Evolutionary conservation across 805 yeast species (phyloP).

Genomic region (Yarrowia hollandica): DNA sequence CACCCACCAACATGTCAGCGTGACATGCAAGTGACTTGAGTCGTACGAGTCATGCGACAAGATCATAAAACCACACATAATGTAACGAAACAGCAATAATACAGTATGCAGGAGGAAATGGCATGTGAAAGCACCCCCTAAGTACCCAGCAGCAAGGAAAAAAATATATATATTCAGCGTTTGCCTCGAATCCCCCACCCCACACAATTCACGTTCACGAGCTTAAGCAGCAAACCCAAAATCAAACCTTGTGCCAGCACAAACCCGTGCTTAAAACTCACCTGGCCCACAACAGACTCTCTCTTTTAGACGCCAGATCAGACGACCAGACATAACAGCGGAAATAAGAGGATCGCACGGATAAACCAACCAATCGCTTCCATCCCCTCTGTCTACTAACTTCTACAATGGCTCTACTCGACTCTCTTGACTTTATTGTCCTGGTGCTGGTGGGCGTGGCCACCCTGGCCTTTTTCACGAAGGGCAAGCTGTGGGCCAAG

Average conservation of each 20-base stretch:
- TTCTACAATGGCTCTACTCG: slow-evolving; percentile 45
- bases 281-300: slow-evolving; percentile 17
- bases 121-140: too few species aligned
- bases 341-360: background rate
- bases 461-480: slow-evolving; percentile 63
- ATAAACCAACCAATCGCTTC: background rate
- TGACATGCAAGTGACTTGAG: slow-evolving; percentile 12
- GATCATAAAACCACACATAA: too few species aligned
- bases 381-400: background rate
- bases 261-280: slow-evolving; percentile 17
- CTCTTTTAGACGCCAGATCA: slow-evolving; percentile 19
- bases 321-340: slow-evolving; percentile 11
- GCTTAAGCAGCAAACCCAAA: slow-evolving; percentile 19
- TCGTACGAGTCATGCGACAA: slow-evolving; percentile 8
- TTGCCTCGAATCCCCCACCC: too few species aligned
- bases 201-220: slow-evolving; percentile 24
- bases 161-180: too few species aligned
- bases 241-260: slow-evolving; percentile 14
- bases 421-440: slow-evolving; percentile 69
- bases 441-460: slow-evolving; percentile 66
- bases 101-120: too few species aligned
- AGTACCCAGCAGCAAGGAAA: too few species aligned
- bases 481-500: slow-evolving; percentile 53
- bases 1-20: slow-evolving; percentile 8
- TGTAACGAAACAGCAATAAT: too few species aligned